phyloP scores from a whole-genome alignment of 225 moss, liverwort and hornwort species.

The Marchantia polymorpha region DNA sequence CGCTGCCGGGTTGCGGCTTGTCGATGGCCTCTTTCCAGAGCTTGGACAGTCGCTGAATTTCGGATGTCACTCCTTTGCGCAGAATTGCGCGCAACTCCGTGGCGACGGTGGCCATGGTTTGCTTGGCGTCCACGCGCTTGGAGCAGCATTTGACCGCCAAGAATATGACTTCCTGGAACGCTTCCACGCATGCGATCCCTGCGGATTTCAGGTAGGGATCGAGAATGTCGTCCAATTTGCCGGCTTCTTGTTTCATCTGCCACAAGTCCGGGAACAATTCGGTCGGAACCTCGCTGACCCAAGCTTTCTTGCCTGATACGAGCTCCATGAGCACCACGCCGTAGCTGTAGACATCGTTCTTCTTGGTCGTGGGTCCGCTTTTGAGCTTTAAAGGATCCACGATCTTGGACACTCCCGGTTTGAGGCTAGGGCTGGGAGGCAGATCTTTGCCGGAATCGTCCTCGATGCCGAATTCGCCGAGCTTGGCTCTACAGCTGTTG shows the following conservation, averaged over 20 bases:
- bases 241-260: constrained; percentile 23
- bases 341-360: constrained; percentile 39
- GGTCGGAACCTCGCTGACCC: constrained; percentile 18
- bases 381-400: constrained; percentile 34
- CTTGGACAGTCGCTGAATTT: constrained; percentile 7
- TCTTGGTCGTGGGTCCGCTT: constrained; percentile 24
- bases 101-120: constrained; percentile 24
- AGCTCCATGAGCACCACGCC: constrained; percentile 47
- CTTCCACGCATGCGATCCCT: constrained; percentile 4
- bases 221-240: constrained; percentile 19
- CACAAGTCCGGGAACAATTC: constrained; percentile 23
- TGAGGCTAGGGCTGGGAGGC: constrained; percentile 10
- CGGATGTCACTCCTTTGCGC: constrained; percentile 7
- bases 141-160: constrained; percentile 26
- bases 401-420: constrained; percentile 24
- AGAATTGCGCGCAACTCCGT: constrained; percentile 14
- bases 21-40: constrained; percentile 12
- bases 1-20: constrained; percentile 7
- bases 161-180: constrained; percentile 23
- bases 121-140: constrained; percentile 14
- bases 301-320: constrained; percentile 19
- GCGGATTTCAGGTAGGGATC: constrained; percentile 15
- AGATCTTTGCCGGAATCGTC: constrained; percentile 23
- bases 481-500: constrained; percentile 36
- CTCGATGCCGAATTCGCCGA: constrained; percentile 32